phyloP scores from a whole-genome alignment of 257 asterid species.

The Solanum corneliomulleri region DNA sequence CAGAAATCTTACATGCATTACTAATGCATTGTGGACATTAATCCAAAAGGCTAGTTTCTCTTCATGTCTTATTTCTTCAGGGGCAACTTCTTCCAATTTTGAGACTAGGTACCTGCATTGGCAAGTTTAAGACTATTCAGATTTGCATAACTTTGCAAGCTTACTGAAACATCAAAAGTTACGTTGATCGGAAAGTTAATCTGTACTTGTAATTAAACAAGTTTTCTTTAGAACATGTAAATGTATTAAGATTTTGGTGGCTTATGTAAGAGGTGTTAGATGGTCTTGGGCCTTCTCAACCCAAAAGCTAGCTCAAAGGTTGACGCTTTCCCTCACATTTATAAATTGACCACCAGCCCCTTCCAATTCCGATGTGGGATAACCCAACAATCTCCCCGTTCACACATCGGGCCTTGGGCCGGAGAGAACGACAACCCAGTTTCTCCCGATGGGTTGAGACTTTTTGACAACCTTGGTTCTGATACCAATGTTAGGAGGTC shows the following conservation, averaged over 20 bases:
- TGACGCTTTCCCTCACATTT: too few relatives aligned
- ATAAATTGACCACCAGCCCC: too few relatives aligned
- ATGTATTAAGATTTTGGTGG: background rate
- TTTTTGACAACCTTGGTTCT: too few relatives aligned
- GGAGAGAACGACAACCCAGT: too few relatives aligned
- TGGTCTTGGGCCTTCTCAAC: too few relatives aligned
- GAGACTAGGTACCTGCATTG: slow-evolving; percentile 58
- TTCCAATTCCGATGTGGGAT: too few relatives aligned
- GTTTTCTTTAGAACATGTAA: background rate
- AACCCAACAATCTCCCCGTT: too few relatives aligned
- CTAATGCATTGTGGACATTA: slow-evolving; percentile 83
- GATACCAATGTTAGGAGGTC: too few relatives aligned
- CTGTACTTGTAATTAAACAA: background rate
- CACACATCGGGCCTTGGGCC: too few relatives aligned
- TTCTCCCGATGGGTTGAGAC: too few relatives aligned
- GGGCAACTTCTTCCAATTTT: slow-evolving; percentile 49
- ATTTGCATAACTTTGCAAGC: background rate
- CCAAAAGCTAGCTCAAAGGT: too few relatives aligned
- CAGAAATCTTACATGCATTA: slow-evolving; percentile 67
- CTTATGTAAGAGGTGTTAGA: background rate
- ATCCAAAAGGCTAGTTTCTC: slow-evolving; percentile 93
- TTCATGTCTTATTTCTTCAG: slow-evolving; percentile 58
- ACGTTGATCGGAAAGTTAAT: background rate
- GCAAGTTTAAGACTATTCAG: background rate
- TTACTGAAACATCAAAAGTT: background rate